Base-by-base conservation (phyloP, 257 asterid species). In the Fraxinus quadrangulata region DNA sequence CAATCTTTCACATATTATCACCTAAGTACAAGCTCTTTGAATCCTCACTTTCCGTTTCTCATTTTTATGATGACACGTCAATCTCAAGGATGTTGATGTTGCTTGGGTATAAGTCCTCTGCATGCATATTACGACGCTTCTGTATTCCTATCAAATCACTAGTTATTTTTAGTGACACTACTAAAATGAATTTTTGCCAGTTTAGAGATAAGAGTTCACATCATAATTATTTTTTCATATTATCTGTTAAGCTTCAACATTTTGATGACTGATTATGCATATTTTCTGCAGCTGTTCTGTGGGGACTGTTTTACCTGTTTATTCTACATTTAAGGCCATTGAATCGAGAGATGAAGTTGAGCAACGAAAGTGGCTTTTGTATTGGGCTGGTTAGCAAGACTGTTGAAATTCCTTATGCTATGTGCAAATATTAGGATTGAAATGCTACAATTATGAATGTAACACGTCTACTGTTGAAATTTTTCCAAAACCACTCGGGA, bases 281-380 rank as follows among this genome's bases (percentile, higher is more conserved):
- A 31, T 73, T 40, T 30, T 81, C 49, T 76, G 78, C 90, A 96
- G 99, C 84, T 93, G 96, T 83, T 92, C 98, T 1, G 93, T 92
- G 70, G 99, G 98, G 72, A 81, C 86, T 83, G 94, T 86, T 68
- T 88, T 96, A 66, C 99, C 99, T 68, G 94, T 93, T 76, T 96
- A 96, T 88, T 92, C 97, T 61, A 93, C 99, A 36, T 96, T 90
- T 89, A 96, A 90, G 86, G 99, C 98, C 75, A 92, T 96, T 74
- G 98, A 96, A 87, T 66, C 90, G 30, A 90, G 82, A 76, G 86
- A 88, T 82, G 84, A 86, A 82, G 86, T 89, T 42, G 94, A 92
- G 69, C 93, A 92, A 78, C 88, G 85, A 40, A 96, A 92, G 81
- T 93, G 97, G 98, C 97, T 96, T 75, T 21, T 88, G 51, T 96